Evolutionary conservation across 2,329 filamentous ascomycete genomes (phyloP).

Genomic region (Thelonectria discophora): DNA sequence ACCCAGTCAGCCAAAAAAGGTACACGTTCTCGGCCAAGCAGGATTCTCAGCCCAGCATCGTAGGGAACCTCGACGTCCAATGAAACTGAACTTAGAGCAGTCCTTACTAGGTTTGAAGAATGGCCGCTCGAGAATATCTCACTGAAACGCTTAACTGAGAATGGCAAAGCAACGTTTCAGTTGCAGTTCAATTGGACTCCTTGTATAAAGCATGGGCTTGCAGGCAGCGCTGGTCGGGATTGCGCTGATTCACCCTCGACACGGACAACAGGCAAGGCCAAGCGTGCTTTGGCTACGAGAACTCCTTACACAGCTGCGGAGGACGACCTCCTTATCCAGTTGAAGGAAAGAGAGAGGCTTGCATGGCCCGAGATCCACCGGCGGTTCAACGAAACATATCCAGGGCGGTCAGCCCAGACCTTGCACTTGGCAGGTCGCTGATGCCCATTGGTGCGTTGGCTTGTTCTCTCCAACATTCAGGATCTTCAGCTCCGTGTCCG

Average conservation of each 20-base stretch:
- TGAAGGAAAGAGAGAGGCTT: neutral
- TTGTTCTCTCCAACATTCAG: neutral
- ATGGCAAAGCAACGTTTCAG: constrained; percentile 6
- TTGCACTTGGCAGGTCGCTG: too few species aligned
- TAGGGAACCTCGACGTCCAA: too few species aligned
- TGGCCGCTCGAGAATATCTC: constrained; percentile 8
- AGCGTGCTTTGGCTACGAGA: neutral
- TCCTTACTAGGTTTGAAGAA: too few species aligned
- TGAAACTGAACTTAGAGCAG: too few species aligned
- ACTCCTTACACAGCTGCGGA: too few species aligned
- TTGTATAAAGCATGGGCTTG: constrained; percentile 8
- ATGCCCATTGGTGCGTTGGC: neutral
- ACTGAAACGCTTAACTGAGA: constrained; percentile 3
- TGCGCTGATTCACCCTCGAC: constrained; percentile 2
- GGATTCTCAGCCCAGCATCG: too few species aligned
- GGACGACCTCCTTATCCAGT: constrained; percentile 1
- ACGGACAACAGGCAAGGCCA: neutral
- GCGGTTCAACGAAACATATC: constrained; percentile 2
- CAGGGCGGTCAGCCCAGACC: neutral
- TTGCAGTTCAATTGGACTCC: constrained; percentile 7
- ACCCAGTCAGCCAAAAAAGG: too few species aligned
- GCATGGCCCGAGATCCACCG: constrained; percentile 3
- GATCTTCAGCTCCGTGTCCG: neutral
- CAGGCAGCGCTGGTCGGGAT: neutral
- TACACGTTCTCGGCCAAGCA: too few species aligned